Evolutionary conservation across 306 rosid genomes (phyloP), one percentile per base, ranked within the genome.

Genomic region (Cucumis melo): DNA sequence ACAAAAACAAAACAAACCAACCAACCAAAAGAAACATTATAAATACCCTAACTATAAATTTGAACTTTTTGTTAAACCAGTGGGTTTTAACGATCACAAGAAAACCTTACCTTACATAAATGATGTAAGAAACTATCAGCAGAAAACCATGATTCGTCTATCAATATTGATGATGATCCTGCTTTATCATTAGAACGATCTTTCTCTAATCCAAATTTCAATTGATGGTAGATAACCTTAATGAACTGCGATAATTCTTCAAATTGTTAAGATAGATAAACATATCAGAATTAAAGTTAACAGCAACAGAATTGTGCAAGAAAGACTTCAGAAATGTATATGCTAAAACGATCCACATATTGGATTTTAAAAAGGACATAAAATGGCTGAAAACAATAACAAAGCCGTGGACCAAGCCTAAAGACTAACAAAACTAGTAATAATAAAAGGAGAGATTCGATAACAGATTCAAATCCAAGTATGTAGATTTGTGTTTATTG

Each of bases 81-180:
- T 5, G 36, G 65, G 15, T 60, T 60, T 16, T 19, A 19, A 51
- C 16, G 75, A 71, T 29, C 75, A 16, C 16, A 42, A 44, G 17
- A 71, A 10, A 82, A 91, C 97, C 94, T 93, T 91, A 91, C 98
- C 94, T 93, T 93, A 77, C 87, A 93, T 64, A 91, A 90, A 80
- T 73, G 88, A 81, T 87, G 78, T 76, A 91, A 77, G 81, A 93
- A 90, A 83, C 91, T 87, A 72, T 91, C 89, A 6, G 88, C 66
- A 58, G 87, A 83, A 83, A 91, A 82, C 96, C 89, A 91, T 50
- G 97, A 90, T 79, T 93, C 94, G 70, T 91, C 96, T 71, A 90
- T 65, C 77, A 89, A 70, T 60, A 82, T 68, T 34, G 88, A 79
- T 72, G 88, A 79, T 73, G 78, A 79, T 65, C 86, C 72, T 67